Evolutionary conservation across 2,329 filamentous ascomycete genomes (phyloP).

Genomic region (Fusarium domesticum): DNA sequence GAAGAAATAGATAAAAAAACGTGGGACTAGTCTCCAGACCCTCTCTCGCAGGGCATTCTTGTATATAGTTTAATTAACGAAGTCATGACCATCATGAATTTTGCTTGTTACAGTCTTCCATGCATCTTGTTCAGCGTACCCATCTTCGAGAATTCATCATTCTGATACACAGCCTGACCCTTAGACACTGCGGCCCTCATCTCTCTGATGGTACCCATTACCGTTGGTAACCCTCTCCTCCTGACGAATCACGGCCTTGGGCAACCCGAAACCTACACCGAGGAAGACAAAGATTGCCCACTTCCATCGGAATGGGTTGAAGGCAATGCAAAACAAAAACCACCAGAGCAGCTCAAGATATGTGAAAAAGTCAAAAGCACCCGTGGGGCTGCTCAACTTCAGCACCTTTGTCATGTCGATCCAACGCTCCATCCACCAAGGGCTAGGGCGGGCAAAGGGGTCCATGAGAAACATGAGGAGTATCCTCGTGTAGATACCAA

Average conservation of each 20-base stretch:
- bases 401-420: constrained; percentile 77
- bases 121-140: too few species aligned
- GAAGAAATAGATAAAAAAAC: background rate
- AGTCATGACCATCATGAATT: background rate
- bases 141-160: too few species aligned
- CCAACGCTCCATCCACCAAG: constrained; percentile 79
- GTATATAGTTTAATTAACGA: constrained; percentile 6
- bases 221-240: constrained; percentile 54
- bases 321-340: constrained; percentile 73
- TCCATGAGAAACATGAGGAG: constrained; percentile 84
- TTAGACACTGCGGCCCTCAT: constrained; percentile 20
- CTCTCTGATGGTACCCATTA: constrained; percentile 15
- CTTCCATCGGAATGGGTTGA: constrained; percentile 89
- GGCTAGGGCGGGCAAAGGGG: constrained; percentile 67
- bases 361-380: constrained; percentile 86
- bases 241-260: constrained; percentile 60
- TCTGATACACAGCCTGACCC: too few species aligned
- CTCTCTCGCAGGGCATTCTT: background rate
- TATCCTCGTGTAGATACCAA: constrained; percentile 84
- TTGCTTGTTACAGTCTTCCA: background rate
- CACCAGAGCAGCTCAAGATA: constrained; percentile 82
- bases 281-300: constrained; percentile 83
- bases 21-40: background rate
- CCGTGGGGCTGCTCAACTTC: constrained; percentile 67
- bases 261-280: constrained; percentile 66